Conservation (phyloP, 2,329 filamentous ascomycete genomes). For the Monilinia laxa region DNA sequence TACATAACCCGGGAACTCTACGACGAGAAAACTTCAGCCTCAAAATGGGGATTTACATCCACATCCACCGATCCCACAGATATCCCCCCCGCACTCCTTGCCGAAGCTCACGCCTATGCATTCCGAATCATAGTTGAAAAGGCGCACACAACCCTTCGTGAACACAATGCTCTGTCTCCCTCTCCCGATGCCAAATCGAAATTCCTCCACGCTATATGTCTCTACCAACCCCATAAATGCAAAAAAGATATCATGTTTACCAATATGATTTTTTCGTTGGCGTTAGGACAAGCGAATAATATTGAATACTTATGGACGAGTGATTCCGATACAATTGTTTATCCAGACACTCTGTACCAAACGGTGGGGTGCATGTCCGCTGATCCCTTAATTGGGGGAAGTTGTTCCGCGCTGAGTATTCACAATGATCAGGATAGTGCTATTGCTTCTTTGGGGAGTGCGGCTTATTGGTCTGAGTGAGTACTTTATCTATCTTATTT, state of each 20-base stretch:
- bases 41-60: constrained; percentile 6
- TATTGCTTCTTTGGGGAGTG: constrained; percentile 39
- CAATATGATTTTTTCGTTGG: constrained; percentile 41
- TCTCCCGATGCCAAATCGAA: neutral
- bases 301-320: constrained; percentile 43
- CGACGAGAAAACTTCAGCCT: constrained; percentile 13
- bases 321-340: constrained; percentile 39
- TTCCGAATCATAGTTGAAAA: constrained; percentile 25
- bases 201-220: constrained; percentile 33
- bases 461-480: constrained; percentile 42
- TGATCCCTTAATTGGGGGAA: constrained; percentile 40
- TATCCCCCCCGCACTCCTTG: constrained; percentile 22
- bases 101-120: constrained; percentile 26
- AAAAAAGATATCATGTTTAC: constrained; percentile 46
- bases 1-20: constrained; percentile 26
- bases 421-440: constrained; percentile 41
- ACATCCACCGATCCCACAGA: constrained; percentile 14
- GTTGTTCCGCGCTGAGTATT: constrained; percentile 40
- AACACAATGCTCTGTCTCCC: constrained; percentile 23
- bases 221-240: constrained; percentile 43
- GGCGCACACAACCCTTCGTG: constrained; percentile 21
- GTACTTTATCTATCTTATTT: neutral
- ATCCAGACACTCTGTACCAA: constrained; percentile 28
- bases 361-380: constrained; percentile 40
- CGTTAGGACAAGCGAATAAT: constrained; percentile 39